Conservation (phyloP, 257 asterid genomes). For the Agastache rugosa region DNA sequence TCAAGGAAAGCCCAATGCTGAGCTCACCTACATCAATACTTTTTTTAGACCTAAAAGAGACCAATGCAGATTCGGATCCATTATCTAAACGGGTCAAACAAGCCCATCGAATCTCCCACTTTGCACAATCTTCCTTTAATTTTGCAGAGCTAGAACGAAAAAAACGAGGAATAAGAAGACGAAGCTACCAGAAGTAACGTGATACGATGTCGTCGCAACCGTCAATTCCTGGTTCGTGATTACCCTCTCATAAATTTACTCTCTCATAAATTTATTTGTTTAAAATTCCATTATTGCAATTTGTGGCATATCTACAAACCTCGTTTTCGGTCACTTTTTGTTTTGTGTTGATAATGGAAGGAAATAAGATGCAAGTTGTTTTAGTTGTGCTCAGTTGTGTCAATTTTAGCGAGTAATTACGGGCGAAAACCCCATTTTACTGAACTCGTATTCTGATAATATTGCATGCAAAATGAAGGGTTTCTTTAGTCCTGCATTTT, state of each 20-base stretch:
- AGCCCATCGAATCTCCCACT: slow-evolving; percentile 37
- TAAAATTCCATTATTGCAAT: not conserved
- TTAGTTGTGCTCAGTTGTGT: not conserved
- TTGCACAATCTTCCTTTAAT: slow-evolving; percentile 12
- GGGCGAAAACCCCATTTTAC: not conserved
- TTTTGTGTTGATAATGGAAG: not conserved
- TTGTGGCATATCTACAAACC: not conserved
- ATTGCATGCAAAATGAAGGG: slow-evolving; percentile 12
- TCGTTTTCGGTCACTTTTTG: not conserved
- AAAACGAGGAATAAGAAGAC: slow-evolving; percentile 29
- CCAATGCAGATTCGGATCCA: slow-evolving; percentile 2
- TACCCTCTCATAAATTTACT: not conserved
- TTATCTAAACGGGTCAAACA: slow-evolving; percentile 23
- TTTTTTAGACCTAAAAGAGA: too few relatives aligned
- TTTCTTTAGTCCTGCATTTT: not conserved
- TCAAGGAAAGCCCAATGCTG: too few relatives aligned
- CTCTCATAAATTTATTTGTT: too few relatives aligned
- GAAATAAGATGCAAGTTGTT: slow-evolving; percentile 7
- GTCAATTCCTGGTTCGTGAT: slow-evolving; percentile 42
- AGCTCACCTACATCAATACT: too few relatives aligned
- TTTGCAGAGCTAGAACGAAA: slow-evolving; percentile 26
- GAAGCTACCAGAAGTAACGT: slow-evolving; percentile 34
- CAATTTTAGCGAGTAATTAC: not conserved
- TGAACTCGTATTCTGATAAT: slow-evolving; percentile 1
- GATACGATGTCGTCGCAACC: slow-evolving; percentile 50